Percentiles rank a stretch among this genome's conserved stretches.
phyloP scores from a whole-genome alignment of 345 rosid species.

The Conringia planisiliqua region DNA sequence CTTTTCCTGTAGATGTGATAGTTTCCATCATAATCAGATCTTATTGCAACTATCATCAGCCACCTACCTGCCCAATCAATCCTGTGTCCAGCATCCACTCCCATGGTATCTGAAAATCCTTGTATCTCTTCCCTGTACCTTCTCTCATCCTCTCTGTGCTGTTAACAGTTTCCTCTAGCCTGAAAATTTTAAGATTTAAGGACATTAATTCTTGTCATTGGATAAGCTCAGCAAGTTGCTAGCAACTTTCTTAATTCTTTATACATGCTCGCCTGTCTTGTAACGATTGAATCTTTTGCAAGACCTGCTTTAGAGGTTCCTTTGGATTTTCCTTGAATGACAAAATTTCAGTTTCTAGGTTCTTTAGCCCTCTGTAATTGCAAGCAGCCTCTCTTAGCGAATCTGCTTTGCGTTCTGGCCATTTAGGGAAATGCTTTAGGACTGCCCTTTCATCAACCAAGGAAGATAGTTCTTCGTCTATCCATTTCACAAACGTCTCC shows the following conservation, averaged over 20 bases:
- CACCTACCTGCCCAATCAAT: conserved; percentile 77
- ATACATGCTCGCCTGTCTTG: conserved; percentile 98
- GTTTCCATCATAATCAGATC: conserved; percentile 1
- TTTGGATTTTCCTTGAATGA: conserved; percentile 60
- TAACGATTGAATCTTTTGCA: conserved; percentile 61
- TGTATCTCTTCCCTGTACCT: conserved; percentile 60
- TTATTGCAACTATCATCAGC: not conserved
- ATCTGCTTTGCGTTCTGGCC: conserved; percentile 94
- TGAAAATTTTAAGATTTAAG: conserved; percentile 33
- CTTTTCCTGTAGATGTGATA: not conserved
- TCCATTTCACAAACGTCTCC: conserved; percentile 76
- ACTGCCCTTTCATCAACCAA: conserved; percentile 96
- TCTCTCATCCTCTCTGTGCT: conserved; percentile 65
- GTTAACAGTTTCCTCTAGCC: conserved; percentile 72
- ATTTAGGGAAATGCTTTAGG: conserved; percentile 79
- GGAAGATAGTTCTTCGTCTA: conserved; percentile 71
- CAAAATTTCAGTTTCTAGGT: conserved; percentile 56
- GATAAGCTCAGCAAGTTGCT: conserved; percentile 6
- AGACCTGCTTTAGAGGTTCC: conserved; percentile 43
- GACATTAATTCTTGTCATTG: conserved; percentile 23
- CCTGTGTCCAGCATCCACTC: conserved; percentile 88
- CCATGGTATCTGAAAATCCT: conserved; percentile 86
- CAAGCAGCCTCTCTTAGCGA: conserved; percentile 85
- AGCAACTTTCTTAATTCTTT: conserved; percentile 26
- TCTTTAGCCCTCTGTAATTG: conserved; percentile 59